Base-by-base conservation (phyloP, 2,329 filamentous ascomycete genomes). In the Venturia effusa region DNA sequence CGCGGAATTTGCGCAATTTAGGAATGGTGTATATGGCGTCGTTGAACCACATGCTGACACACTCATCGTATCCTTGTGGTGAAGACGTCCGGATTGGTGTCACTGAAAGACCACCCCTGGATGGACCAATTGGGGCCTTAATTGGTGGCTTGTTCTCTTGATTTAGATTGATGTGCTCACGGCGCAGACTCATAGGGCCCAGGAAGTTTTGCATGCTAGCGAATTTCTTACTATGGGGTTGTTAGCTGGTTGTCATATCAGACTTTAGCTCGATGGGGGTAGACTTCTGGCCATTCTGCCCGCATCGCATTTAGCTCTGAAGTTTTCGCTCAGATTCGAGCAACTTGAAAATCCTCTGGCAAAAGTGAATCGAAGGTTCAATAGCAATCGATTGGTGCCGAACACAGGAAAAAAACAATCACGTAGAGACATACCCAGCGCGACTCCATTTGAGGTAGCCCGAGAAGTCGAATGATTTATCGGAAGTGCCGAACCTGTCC, bases 151-250 rank as follows among this genome's bases (percentile, higher is more conserved):
- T 78, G 59, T 73, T 73, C 57, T 76, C 76, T 15, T 79, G 75
- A 7, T 79, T 82, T 66, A n/a, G n/a, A n/a, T n/a, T n/a, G n/a
- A n/a, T n/a, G n/a, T n/a, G n/a, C 80, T 80, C 5, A 79, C 41
- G n/a, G 5, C n/a, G 22, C 22, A 3, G 80, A 8, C 79, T 82
- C 77, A 80, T 80, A 1, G 79, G 80, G 4, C 76, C 78, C 2
- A 81, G 72, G 30, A 72, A 72, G 51, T 71, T 71, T 8, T 48
- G 43, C 1, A 1, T 13, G 2, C 27, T 48, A 0, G 7, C 43
- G 6, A 51, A 5, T 27, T 51, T 27, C n/a, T 11, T 51, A 13
- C 45, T 51, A 13, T 27, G 3, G 27, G 24, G 22, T 24, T 51
- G 45, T 51, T 15, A 51, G 22, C n/a, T n/a, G n/a, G n/a, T n/a